phyloP scores from a whole-genome alignment of 2,329 filamentous ascomycete genomes.

The Fusarium praegraminearum region DNA sequence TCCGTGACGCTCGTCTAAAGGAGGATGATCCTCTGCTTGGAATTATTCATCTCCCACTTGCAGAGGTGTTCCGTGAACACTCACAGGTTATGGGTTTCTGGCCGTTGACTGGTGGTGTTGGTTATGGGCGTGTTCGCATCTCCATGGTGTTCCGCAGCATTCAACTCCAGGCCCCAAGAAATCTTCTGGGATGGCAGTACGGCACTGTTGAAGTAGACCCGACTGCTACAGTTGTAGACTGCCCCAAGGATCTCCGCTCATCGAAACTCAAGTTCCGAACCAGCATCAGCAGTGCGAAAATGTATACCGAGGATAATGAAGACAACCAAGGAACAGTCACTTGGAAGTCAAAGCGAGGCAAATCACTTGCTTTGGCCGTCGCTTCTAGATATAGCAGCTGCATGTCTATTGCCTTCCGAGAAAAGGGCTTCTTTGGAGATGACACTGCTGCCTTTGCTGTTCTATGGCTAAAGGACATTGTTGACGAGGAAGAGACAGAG shows the following conservation, averaged over 20 bases:
- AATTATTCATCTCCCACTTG: conserved; percentile 75
- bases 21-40: conserved; percentile 78
- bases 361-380: conserved; percentile 63
- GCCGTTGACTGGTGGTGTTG: conserved; percentile 78
- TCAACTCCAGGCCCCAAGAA: conserved; percentile 68
- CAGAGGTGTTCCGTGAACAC: conserved; percentile 69
- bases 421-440: conserved; percentile 59
- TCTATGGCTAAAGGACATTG: conserved; percentile 76
- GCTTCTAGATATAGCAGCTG: conserved; percentile 67
- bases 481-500: conserved; percentile 73
- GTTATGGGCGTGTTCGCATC: conserved; percentile 75
- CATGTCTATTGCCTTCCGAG: conserved; percentile 68
- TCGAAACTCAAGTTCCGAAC: conserved; percentile 71
- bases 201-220: conserved; percentile 76
- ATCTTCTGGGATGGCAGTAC: conserved; percentile 76
- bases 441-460: conserved; percentile 71
- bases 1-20: conserved; percentile 74
- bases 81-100: conserved; percentile 75
- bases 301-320: conserved; percentile 59
- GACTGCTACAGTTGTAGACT: conserved; percentile 56
- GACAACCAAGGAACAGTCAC: conserved; percentile 51
- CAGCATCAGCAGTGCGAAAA: conserved; percentile 67
- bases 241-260: conserved; percentile 61
- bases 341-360: conserved; percentile 66
- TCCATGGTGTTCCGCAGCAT: conserved; percentile 81